Percentiles rank a stretch among this genome's conserved stretches.
Conservation (phyloP, 768 basidiomycete species). For the Strobilomyces dryophilus region DNA sequence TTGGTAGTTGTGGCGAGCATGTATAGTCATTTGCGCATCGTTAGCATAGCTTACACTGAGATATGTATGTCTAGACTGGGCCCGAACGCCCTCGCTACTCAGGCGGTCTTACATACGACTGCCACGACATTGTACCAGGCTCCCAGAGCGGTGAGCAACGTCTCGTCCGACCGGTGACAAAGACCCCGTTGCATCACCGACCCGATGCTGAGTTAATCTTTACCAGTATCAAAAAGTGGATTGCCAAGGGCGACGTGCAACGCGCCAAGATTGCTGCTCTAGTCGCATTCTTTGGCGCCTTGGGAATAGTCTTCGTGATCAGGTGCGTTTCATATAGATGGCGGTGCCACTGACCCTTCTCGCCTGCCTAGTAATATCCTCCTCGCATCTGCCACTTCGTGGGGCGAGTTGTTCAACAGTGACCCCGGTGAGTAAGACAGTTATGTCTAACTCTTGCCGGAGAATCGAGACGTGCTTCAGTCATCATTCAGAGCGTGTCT, state of each 20-base stretch:
- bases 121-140: slow-evolving; percentile 22
- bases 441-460: too few relatives aligned
- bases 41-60: background rate
- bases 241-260: slow-evolving; percentile 13
- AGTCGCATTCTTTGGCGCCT: slow-evolving; percentile 15
- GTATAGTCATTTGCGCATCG: slow-evolving; percentile 8
- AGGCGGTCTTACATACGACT: slow-evolving; percentile 23
- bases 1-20: slow-evolving; percentile 21
- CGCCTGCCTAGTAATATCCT: slow-evolving; percentile 35
- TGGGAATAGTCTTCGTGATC: slow-evolving; percentile 12
- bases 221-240: slow-evolving; percentile 22
- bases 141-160: slow-evolving; percentile 16
- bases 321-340: background rate
- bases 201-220: background rate
- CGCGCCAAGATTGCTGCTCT: slow-evolving; percentile 17
- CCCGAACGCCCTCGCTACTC: slow-evolving; percentile 22
- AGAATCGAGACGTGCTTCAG: slow-evolving; percentile 8
- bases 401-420: slow-evolving; percentile 59
- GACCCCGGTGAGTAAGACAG: slow-evolving; percentile 37
- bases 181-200: background rate
- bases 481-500: slow-evolving; percentile 41
- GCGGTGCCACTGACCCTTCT: background rate
- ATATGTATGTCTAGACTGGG: slow-evolving; percentile 15
- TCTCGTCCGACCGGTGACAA: slow-evolving; percentile 26
- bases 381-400: slow-evolving; percentile 41